phyloP scores from a whole-genome alignment of 495 filamentous ascomycete genomes.

The Penicillium cataractarum region DNA sequence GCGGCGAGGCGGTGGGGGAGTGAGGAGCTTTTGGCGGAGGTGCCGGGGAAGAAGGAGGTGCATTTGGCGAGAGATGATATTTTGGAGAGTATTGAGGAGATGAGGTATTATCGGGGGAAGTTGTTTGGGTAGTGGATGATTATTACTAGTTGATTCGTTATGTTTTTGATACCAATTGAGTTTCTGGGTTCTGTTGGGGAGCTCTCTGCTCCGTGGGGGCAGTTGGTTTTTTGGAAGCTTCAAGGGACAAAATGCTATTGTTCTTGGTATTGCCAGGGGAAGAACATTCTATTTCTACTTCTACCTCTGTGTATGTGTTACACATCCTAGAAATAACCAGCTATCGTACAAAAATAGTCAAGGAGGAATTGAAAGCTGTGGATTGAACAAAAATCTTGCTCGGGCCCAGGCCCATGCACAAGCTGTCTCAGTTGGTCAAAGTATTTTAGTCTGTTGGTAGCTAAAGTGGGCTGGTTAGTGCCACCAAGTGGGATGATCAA shows the following conservation, averaged over 20 bases:
- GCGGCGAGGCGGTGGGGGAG: slow-evolving; percentile 80
- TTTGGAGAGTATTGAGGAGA: slow-evolving; percentile 91
- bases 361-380: neutral
- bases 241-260: neutral
- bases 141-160: slow-evolving; percentile 4
- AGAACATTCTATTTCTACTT: neutral
- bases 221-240: neutral
- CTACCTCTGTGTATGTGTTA: neutral
- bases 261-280: neutral
- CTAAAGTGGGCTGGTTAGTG: neutral
- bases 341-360: neutral
- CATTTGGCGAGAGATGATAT: slow-evolving; percentile 91
- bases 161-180: slow-evolving; percentile 8
- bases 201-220: slow-evolving; percentile 2
- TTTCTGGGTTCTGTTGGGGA: neutral
- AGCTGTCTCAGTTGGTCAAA: slow-evolving; percentile 6
- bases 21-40: slow-evolving; percentile 55
- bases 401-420: slow-evolving; percentile 2
- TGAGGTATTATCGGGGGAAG: slow-evolving; percentile 68
- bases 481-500: slow-evolving; percentile 31
- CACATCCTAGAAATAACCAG: neutral
- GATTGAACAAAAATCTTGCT: too few relatives aligned
- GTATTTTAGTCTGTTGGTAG: neutral
- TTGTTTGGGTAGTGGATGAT: slow-evolving; percentile 34
- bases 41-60: slow-evolving; percentile 71